phyloP scores from a whole-genome alignment of 1,284 basidiomycete genomes.

The Tilletia caries region DNA sequence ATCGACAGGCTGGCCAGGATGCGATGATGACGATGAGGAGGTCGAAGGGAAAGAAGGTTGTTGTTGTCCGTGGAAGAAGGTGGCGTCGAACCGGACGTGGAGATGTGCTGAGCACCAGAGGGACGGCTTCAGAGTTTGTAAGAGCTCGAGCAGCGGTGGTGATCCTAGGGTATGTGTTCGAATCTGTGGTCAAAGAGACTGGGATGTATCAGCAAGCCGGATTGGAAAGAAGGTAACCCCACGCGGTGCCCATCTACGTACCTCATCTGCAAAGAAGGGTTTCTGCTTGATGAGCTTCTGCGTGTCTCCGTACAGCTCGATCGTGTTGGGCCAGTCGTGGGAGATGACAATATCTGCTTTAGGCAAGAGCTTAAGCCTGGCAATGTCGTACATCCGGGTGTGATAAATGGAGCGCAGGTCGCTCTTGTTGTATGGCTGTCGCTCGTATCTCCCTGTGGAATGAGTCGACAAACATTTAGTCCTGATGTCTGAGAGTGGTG shows the following conservation, averaged over 20 bases:
- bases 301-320: conserved; percentile 77
- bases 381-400: conserved; percentile 78
- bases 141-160: conserved; percentile 76
- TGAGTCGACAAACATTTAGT: conserved; percentile 43
- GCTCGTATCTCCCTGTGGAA: conserved; percentile 57
- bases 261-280: conserved; percentile 74
- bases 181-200: conserved; percentile 20
- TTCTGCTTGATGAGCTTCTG: conserved; percentile 69
- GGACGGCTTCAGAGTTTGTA: conserved; percentile 71
- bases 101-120: conserved; percentile 97
- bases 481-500: background rate
- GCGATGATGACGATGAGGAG: background rate
- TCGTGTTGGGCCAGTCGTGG: conserved; percentile 91
- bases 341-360: conserved; percentile 74
- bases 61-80: conserved; percentile 18
- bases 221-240: background rate
- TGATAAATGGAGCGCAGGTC: conserved; percentile 85
- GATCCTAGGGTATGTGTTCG: conserved; percentile 72
- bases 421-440: conserved; percentile 65
- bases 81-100: conserved; percentile 66
- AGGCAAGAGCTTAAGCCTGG: conserved; percentile 70
- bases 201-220: background rate
- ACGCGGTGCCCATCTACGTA: conserved; percentile 26
- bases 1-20: too few species aligned
- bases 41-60: background rate